Base-by-base conservation (phyloP, 2,329 filamentous ascomycete species). In the Rhynchosporium graminicola region DNA sequence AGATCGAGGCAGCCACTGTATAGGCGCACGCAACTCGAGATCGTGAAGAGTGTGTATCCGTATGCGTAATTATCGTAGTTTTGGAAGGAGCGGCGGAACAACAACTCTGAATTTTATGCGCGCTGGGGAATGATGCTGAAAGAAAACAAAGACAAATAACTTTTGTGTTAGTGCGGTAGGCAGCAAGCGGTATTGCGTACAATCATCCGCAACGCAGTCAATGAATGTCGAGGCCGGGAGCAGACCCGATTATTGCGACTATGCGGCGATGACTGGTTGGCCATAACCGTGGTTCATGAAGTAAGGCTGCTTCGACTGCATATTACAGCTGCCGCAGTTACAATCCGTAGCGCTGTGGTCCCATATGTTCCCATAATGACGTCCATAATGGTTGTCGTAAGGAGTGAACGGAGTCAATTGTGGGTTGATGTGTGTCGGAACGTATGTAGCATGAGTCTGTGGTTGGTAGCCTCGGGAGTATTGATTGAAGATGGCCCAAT, bases 401-500 rank as follows among this genome's bases (percentile, higher is more conserved):
- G 78, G 50, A 48, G 77, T 73, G 65, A 80, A 82, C 20, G 79
- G 76, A n/a, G 79, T 79, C 64, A 79, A 78, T 60, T 79, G 78
- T 62, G 80, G 77, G 42, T 79, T 79, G 47, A 79, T 76, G 40
- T 76, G 77, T 59, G 79, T 76, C 33, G 78, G 77, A 56, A 76
- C 75, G 58, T 78, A 76, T 64, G 73, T 57, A 28, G 65, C 56
- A 56, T 73, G 72, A 48, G 64, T 65, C 69, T 71, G 64, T 70
- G 70, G 60, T 70, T 74, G 65, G 58, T 68, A 69, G 62, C 63
- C 63, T 68, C 79, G 76, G 65, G 76, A 79, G 71, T 81, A 79
- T 60, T 79, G 77, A 60, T 80, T 80, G 56, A 80, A 79, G n/a
- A 79, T 74, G 52, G 79, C 79, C 72, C 82, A 82, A 70, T 83